These are phyloP conservation scores for Botrytis hyacinthi DNA, from an alignment of 2,329 filamentous ascomycete genomes.

Conservation along the genomic window DNA sequence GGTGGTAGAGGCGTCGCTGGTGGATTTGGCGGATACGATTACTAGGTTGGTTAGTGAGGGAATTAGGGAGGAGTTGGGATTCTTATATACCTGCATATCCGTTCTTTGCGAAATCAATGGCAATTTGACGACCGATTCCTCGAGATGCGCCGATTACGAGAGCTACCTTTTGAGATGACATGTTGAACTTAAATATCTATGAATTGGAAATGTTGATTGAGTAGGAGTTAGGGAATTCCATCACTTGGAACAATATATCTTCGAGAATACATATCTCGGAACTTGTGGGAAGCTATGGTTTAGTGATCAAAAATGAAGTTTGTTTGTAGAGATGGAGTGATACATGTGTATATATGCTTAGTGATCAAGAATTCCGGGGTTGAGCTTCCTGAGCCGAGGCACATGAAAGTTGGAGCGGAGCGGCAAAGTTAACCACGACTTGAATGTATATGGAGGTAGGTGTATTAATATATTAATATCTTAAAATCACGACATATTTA, in stretches of 20 bases:
- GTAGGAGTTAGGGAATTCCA: not conserved
- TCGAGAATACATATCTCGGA: not conserved
- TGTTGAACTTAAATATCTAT: not conserved
- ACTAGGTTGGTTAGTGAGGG: slow-evolving; percentile 26
- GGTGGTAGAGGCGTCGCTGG: slow-evolving; percentile 57
- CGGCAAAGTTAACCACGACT: not conserved
- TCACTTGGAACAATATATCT: not conserved
- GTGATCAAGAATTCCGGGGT: slow-evolving; percentile 10
- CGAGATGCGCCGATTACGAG: slow-evolving; percentile 73
- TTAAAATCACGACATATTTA: not conserved
- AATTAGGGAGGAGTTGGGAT: not conserved
- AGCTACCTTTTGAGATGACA: slow-evolving; percentile 50
- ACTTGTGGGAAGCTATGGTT: not conserved
- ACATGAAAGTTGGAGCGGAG: not conserved
- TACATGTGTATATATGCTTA: slow-evolving; percentile 4
- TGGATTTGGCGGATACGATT: slow-evolving; percentile 73
- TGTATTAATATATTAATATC: not conserved
- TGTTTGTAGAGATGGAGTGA: slow-evolving; percentile 1
- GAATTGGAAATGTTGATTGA: not conserved
- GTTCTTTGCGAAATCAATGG: slow-evolving; percentile 69
- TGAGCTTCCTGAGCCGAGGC: slow-evolving; percentile 11
- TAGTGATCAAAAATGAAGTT: slow-evolving; percentile 17
- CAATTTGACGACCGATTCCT: slow-evolving; percentile 74
- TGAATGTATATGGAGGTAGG: not conserved
- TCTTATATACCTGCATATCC: slow-evolving; percentile 61